Evolutionary conservation across 257 asterid genomes (phyloP).

Genomic region (Rubia yunnanensis): DNA sequence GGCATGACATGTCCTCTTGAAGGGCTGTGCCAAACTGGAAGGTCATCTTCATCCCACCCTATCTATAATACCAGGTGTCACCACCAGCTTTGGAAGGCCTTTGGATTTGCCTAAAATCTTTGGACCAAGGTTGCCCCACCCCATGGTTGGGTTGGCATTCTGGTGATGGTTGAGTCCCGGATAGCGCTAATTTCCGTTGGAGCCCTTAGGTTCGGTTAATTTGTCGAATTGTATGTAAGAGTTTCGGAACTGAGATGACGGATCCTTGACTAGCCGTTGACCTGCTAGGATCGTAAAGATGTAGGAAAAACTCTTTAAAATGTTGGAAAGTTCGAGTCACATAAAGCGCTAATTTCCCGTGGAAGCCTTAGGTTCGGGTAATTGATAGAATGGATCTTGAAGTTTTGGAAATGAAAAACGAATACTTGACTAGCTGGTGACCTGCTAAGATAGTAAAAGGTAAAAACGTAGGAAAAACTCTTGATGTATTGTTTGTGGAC

Average conservation of each 20-base stretch:
- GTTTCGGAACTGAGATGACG: background rate
- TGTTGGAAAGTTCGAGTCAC: too few species aligned
- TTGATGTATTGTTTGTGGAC: too few species aligned
- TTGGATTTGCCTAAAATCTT: constrained; percentile 7
- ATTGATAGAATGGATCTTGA: background rate
- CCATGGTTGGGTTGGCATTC: background rate
- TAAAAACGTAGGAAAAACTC: background rate
- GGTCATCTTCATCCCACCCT: constrained; percentile 2
- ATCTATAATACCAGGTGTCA: constrained; percentile 5
- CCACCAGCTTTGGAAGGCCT: background rate
- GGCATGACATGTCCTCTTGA: constrained; percentile 1
- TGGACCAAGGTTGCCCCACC: constrained; percentile 11
- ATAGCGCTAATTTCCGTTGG: background rate
- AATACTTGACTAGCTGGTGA: background rate
- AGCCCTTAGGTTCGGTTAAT: background rate
- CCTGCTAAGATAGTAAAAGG: too few species aligned
- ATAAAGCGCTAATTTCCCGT: too few species aligned
- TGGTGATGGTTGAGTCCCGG: background rate
- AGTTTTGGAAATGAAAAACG: background rate
- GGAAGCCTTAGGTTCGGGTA: too few species aligned
- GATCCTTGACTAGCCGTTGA: too few species aligned
- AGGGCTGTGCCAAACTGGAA: constrained; percentile 3
- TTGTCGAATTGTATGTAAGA: background rate
- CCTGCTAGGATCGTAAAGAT: too few species aligned
- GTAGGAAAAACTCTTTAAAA: background rate